phyloP scores from a whole-genome alignment of 371 early-diverging fungal species.

The Apophysomyces elegans region DNA sequence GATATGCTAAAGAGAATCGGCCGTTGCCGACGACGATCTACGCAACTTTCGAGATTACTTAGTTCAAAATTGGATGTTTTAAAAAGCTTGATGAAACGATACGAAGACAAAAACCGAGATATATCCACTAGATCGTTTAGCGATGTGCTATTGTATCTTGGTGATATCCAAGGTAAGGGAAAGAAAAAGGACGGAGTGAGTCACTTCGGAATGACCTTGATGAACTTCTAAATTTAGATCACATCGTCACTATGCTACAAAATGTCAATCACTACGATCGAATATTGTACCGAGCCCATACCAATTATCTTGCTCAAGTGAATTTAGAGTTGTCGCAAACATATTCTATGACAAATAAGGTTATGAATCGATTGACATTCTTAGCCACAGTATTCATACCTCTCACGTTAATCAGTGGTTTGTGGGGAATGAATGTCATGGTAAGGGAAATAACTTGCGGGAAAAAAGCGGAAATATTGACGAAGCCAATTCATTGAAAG shows the following conservation, averaged over 20 bases:
- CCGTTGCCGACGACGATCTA: slow-evolving; percentile 78
- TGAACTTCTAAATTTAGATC: slow-evolving; percentile 55
- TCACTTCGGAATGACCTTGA: slow-evolving; percentile 13
- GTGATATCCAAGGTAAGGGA: slow-evolving; percentile 82
- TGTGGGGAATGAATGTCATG: slow-evolving; percentile 64
- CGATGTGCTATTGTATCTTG: slow-evolving; percentile 76
- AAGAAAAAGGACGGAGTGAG: background rate
- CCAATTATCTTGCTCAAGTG: slow-evolving; percentile 85
- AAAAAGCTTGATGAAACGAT: slow-evolving; percentile 79
- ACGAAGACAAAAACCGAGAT: slow-evolving; percentile 45
- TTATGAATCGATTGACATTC: slow-evolving; percentile 83
- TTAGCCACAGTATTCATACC: slow-evolving; percentile 85
- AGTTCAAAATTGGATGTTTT: slow-evolving; percentile 81
- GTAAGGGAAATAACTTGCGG: slow-evolving; percentile 13
- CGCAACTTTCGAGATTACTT: slow-evolving; percentile 73
- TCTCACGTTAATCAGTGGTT: slow-evolving; percentile 82
- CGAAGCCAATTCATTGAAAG: slow-evolving; percentile 4
- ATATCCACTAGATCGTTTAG: slow-evolving; percentile 28
- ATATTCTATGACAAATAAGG: slow-evolving; percentile 77
- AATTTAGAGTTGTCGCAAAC: slow-evolving; percentile 80
- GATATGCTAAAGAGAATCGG: slow-evolving; percentile 91
- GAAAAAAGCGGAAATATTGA: background rate
- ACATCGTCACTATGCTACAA: slow-evolving; percentile 77
- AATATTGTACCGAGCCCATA: slow-evolving; percentile 78
- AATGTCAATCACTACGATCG: slow-evolving; percentile 78